Evolutionary conservation across 2,329 filamentous ascomycete species (phyloP), one percentile per base, ranked within the genome.

Genomic region (Metarhizium robertsii): DNA sequence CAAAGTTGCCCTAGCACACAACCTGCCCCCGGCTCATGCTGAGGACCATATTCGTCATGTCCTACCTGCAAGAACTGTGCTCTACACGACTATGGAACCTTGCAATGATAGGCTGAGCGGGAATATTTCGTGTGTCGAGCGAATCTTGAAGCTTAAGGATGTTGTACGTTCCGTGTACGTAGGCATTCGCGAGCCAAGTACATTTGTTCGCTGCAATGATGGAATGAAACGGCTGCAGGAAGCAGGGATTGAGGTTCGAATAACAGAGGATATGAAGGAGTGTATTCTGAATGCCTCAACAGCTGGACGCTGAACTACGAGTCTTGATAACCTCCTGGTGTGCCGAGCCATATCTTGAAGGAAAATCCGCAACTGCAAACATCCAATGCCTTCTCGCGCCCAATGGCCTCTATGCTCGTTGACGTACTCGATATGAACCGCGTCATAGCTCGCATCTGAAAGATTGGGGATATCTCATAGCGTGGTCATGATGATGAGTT

Each of bases 81-180:
- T 76, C 0, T 75, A 76, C 55, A 76, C 72, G 5, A 74, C 73
- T 5, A 75, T 75, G 73, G 73, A 76, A 55, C 71, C 73, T 4
- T 76, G 73, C 61, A 74, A 69, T 52, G 65, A 71, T 56, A 65
- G 72, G 54, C 59, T 74, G 0, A 72, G 70, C 54, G 67, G 71
- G 3, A 71, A 72, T 49, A 67, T 59, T 60, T 69, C 68, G 7
- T 75, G 71, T 50, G 64, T 62, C 20, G 62, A 67, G 2, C 65
- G 69, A 29, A 73, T 73, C 18, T 53, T 73, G 55, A 59, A 60
- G 40, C 64, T 69, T 6, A 65, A 64, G 29, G 54, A 61, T 8
- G 64, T 60, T 2, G 66, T 73, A 30, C 69, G 66, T 60, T 61
- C 60, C 2, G 69, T 73, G 7, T 72, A 74, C 34, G 66, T 73